Base-by-base conservation (phyloP, 2,329 filamentous ascomycete genomes). In the Endocalyx cinctus region DNA sequence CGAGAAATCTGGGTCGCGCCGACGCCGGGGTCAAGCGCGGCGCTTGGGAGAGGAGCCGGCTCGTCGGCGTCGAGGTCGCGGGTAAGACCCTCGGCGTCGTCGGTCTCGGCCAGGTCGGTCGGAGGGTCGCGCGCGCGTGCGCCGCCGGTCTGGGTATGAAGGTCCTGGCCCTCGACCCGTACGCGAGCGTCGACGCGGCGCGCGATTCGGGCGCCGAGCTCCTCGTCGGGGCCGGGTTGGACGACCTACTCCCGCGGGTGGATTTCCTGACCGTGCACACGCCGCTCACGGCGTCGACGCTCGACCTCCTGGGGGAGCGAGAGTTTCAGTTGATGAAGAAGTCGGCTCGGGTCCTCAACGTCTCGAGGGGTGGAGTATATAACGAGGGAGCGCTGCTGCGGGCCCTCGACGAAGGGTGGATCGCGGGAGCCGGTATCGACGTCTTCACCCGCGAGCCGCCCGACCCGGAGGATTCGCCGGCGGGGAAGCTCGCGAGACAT, bases 231-330 rank as follows among this genome's bases (percentile, higher is more conserved):
- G 20, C 20, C 8, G 20, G 20, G 8, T 62, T 87, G 13, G 60
- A 67, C 4, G 73, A 76, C 15, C 62, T 90, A 11, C 67, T 92
- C 11, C 72, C 77, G 1, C 66, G 69, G 17, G 76, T 80, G 1
- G 85, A 90, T 58, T 89, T 90, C 52, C 54, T 92, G 40, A 89
- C 85, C 1, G 79, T 90, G 8, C 86, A 92, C 52, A 90, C 84
- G 1, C 87, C 87, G 1, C 67, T 92, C 35, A 74, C 89, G 38
- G 84, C 84, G 5, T 84, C 80, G 5, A 92, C 86, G 1, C 70
- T 82, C 37, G 83, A 85, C 35, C 73, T 92, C 59, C 76, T 92
- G 15, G 75, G 79, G 1, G 74, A 75, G 27, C 58, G 67, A 1
- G 83, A 90, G 56, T 60, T 90, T 7, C 64, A 66, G 15, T 68